These are phyloP conservation scores for Candida gigantensis DNA, from an alignment of 1,139 yeast genomes.

Conservation along the genomic window DNA sequence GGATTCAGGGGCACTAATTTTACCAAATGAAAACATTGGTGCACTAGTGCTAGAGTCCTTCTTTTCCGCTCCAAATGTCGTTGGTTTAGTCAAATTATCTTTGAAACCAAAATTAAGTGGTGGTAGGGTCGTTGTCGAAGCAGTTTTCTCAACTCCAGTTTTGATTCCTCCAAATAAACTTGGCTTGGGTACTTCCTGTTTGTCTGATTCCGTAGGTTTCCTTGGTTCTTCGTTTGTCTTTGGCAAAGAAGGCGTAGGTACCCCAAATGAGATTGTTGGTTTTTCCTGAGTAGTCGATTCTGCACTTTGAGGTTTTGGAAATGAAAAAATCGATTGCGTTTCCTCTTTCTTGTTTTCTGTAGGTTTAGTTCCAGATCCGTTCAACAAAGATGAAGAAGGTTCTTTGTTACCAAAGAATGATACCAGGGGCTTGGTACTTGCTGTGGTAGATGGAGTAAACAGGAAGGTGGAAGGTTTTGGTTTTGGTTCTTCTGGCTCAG, in stretches of 20 bases:
- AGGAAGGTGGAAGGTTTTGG: no score
- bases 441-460: no score
- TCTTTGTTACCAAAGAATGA: no score
- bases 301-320: neutral
- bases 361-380: no score
- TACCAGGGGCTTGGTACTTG: no score
- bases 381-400: no score
- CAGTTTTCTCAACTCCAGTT: neutral
- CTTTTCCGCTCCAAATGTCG: neutral
- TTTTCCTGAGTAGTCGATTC: neutral
- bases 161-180: no score
- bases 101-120: slow-evolving; percentile 1
- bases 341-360: no score
- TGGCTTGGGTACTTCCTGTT: neutral
- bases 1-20: slow-evolving; percentile 3
- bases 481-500: no score
- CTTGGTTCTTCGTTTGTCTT: no score
- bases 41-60: neutral
- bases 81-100: neutral
- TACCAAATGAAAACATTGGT: slow-evolving; percentile 9
- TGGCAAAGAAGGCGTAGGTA: no score
- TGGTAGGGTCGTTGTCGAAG: neutral
- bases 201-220: neutral
- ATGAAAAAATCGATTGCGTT: neutral
- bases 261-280: neutral